Base-by-base conservation (phyloP, 352 stramenopile species). In the Pythium sukuiense region DNA sequence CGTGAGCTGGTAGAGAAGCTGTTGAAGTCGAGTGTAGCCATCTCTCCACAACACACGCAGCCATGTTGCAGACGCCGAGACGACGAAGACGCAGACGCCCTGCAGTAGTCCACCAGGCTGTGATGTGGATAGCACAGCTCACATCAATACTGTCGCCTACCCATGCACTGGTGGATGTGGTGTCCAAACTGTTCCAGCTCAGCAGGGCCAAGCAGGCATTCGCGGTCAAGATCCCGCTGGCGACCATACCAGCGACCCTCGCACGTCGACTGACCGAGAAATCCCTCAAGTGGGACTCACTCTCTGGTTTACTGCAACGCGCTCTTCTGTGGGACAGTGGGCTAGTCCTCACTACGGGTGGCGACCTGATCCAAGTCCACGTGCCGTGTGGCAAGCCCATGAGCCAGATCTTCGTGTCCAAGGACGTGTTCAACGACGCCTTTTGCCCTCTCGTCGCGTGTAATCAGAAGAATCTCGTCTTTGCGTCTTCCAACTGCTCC, bases 321-420 rank as follows among this genome's bases (percentile, higher is more conserved):
- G 80, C 80, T 24, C 46, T 89, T 49, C 61, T 89, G 35, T 89
- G 78, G 78, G 80, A 89, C 52, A 53, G 59, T 2, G 80, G 80
- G 0, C 67, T 87, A 3, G 70, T 89, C 13, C 65, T 79, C 63
- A 76, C 76, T 2, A 70, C 56, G 30, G 60, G 65, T 13, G 73
- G 69, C 6, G 49, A 63, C 14, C 65, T 85, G 7, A 65, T 85
- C 8, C 80, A 89, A 48, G 69, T 89, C 26, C 70, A 79, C 35
- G 70, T 77, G n/a, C 71, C 70, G 26, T 87, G 78, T 50, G 75
- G 73, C 33, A 79, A 81, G 32, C 50, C 72, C 43, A 87, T 87
- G 80, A 61, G 39, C 43, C 66, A 74, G 27, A 57, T 78, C 50
- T 83, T 88, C 55, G 48, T 82, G 39, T 71, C 70, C 18, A 76